A percentile compares a stretch with the other conserved stretches of the same genome.
Conservation (phyloP, 1,139 yeast species). For the Yamadazyma siamensis region DNA sequence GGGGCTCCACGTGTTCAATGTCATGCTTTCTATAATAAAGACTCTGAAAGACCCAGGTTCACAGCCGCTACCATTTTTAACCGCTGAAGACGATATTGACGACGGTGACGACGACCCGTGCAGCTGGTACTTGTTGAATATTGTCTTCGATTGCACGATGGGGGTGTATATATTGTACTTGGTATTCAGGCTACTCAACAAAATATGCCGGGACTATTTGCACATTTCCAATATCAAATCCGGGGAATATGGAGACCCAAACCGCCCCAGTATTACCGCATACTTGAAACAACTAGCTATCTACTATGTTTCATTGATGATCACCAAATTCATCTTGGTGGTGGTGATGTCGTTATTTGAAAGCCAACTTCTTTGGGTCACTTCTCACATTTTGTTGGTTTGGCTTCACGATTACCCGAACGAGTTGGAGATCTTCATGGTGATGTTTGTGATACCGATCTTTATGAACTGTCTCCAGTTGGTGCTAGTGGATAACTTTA, state of each 20-base stretch:
- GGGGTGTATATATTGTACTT: slow-evolving; percentile 80
- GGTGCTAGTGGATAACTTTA: slow-evolving; percentile 81
- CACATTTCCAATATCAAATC: slow-evolving; percentile 58
- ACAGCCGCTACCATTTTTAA: not conserved
- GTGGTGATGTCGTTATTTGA: slow-evolving; percentile 40
- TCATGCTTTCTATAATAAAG: slow-evolving; percentile 65
- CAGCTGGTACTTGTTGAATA: slow-evolving; percentile 88
- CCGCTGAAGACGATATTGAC: slow-evolving; percentile 9
- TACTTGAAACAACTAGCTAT: slow-evolving; percentile 72
- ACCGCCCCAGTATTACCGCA: slow-evolving; percentile 62
- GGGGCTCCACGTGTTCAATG: slow-evolving; percentile 77
- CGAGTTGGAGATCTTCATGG: slow-evolving; percentile 77
- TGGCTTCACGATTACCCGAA: slow-evolving; percentile 80
- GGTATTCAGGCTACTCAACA: slow-evolving; percentile 47
- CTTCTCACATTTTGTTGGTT: slow-evolving; percentile 49
- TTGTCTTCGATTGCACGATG: slow-evolving; percentile 88
- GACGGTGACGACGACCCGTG: slow-evolving; percentile 53
- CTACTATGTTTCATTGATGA: slow-evolving; percentile 61
- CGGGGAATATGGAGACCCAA: slow-evolving; percentile 72
- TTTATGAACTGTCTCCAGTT: slow-evolving; percentile 85
- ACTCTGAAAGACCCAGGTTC: slow-evolving; percentile 24
- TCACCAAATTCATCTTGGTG: slow-evolving; percentile 55
- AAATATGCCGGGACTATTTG: slow-evolving; percentile 32
- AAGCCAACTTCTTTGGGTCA: slow-evolving; percentile 40
- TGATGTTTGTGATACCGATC: slow-evolving; percentile 77